Evolutionary conservation across 805 yeast genomes (phyloP).

Genomic region (Lipomyces chichibuensis): DNA sequence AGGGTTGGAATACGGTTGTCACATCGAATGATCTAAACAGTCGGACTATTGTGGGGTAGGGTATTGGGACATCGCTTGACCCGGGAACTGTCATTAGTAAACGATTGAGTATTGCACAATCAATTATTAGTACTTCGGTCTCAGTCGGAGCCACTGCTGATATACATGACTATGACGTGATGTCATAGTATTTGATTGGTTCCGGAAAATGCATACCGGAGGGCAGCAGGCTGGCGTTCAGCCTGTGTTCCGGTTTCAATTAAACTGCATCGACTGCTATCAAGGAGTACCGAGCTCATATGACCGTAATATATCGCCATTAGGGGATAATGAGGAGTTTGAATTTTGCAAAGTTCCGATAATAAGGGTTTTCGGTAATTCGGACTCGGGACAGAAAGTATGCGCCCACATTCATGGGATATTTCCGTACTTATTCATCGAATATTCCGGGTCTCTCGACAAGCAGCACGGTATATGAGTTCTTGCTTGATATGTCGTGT

Average conservation of each 20-base stretch:
- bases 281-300: slow-evolving; percentile 57
- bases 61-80: background rate
- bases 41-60: background rate
- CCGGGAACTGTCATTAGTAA: background rate
- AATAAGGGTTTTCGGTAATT: slow-evolving; percentile 73
- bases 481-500: background rate
- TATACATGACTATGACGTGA: background rate
- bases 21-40: no score
- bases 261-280: slow-evolving; percentile 68
- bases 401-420: slow-evolving; percentile 79
- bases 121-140: background rate
- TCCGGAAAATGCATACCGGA: background rate
- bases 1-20: background rate
- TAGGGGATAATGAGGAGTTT: slow-evolving; percentile 37
- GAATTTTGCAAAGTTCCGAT: slow-evolving; percentile 61
- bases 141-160: background rate
- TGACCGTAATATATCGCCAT: slow-evolving; percentile 48
- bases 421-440: slow-evolving; percentile 78
- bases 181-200: background rate
- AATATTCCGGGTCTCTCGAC: slow-evolving; percentile 52
- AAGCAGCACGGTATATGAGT: slow-evolving; percentile 7
- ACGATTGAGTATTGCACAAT: background rate
- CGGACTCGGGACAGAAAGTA: slow-evolving; percentile 61
- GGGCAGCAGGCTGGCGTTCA: background rate
- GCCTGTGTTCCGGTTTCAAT: slow-evolving; percentile 49